A percentile compares a stretch with the other conserved stretches of the same genome.
Conservation (phyloP, 331 rosid genomes). For the Malus hybrid region DNA sequence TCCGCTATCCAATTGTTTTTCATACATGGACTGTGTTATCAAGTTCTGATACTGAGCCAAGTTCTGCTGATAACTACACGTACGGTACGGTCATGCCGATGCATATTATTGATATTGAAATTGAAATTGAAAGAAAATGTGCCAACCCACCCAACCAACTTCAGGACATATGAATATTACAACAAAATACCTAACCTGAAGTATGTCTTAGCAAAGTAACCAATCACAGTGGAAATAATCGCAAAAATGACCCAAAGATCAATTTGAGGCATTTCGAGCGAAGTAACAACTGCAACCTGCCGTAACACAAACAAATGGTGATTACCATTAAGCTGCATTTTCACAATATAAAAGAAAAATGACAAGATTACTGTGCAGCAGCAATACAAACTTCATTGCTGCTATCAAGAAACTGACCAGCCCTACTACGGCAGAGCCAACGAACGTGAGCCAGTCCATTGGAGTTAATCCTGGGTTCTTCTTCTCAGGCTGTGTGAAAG, state of each 20-base stretch:
- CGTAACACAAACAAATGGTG: background rate
- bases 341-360: background rate
- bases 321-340: background rate
- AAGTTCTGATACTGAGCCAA: conserved; percentile 84
- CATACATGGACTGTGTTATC: conserved; percentile 96
- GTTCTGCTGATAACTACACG: conserved; percentile 74
- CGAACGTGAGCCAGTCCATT: conserved; percentile 96
- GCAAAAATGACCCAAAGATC: conserved; percentile 82
- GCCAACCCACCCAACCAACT: background rate
- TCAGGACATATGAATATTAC: background rate
- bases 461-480: conserved; percentile 97
- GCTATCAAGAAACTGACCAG: conserved; percentile 51
- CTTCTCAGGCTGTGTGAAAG: conserved; percentile 78
- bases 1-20: conserved; percentile 95
- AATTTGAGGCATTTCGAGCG: conserved; percentile 73
- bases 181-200: conserved; percentile 56
- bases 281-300: conserved; percentile 84
- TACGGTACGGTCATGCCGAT: background rate
- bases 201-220: conserved; percentile 86
- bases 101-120: background rate
- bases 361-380: background rate
- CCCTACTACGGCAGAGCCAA: conserved; percentile 84
- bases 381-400: background rate
- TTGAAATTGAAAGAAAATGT: background rate
- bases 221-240: conserved; percentile 73